Conservation (phyloP, 1,139 yeast species). For the Pichia sp. region DNA sequence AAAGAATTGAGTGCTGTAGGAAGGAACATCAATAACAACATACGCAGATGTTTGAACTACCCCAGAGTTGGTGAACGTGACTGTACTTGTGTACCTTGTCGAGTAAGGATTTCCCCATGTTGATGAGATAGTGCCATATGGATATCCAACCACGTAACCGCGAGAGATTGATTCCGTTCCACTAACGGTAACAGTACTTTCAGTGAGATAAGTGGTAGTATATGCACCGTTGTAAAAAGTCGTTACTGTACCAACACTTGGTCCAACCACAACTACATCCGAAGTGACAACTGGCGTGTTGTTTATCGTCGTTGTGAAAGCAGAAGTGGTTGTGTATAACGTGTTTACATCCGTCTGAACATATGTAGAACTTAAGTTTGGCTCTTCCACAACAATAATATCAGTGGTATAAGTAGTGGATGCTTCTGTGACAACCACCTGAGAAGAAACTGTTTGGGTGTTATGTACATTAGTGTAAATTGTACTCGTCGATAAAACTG, state of each 20-base stretch:
- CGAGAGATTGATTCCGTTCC: constrained; percentile 1
- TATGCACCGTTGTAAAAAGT: not conserved
- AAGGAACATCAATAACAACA: not conserved
- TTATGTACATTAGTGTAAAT: not conserved
- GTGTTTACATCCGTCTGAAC: not conserved
- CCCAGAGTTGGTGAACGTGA: not conserved
- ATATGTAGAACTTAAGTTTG: constrained; percentile 5
- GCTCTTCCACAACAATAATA: constrained; percentile 4
- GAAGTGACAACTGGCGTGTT: constrained; percentile 5
- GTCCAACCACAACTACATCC: constrained; percentile 8
- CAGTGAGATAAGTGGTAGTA: constrained; percentile 1
- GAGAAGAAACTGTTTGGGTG: not conserved
- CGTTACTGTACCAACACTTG: constrained; percentile 3
- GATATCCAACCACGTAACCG: constrained; percentile 2
- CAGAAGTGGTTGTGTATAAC: constrained; percentile 2
- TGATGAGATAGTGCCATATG: not conserved
- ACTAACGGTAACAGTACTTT: not conserved
- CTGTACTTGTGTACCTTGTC: not conserved
- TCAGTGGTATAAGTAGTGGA: not conserved
- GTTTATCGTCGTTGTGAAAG: not conserved
- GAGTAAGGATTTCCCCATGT: not conserved
- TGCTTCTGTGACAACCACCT: not conserved
- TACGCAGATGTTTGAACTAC: not conserved
- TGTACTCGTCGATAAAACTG: constrained; percentile 6
- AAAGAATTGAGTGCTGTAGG: not conserved